Evolutionary conservation across 2,329 filamentous ascomycete genomes (phyloP), one percentile per base, ranked within the genome.

Genomic region (Zopfia rhizophila): DNA sequence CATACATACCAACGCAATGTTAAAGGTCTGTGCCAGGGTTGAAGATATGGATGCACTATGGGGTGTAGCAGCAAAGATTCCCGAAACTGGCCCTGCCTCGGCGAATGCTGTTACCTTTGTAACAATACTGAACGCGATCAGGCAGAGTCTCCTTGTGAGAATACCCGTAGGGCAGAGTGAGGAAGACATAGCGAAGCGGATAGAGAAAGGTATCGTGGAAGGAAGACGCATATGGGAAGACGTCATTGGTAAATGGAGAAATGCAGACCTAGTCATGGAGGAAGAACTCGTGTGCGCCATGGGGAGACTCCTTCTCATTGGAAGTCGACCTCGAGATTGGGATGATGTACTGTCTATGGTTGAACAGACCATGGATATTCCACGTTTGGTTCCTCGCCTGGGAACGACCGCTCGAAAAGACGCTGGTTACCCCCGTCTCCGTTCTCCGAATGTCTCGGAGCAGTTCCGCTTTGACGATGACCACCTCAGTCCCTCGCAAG

Each of bases 1-100:
- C 24, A 88, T 90, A 45, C 94, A 97, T 65, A 85, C 90, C 53
- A 99, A 99, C 67, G 90, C 92, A 7, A 84, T 91, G n/a, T 76
- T 99, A 31, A 85, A 86, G 47, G 88, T 94, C 7, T 97, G 92
- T 68, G 82, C 87, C 35, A 81, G 84, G 45, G 87, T 89, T 3
- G 70, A 79, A 10, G 87, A 97, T 65, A 79, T 96, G 69, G 91
- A 96, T 56, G 83, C 86, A 12, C 75, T 97, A 57, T 96, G 94
- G 79, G 81, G 82, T 42, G 81, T 97, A 53, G 83, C 87, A 30
- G 81, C 84, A n/a, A 84, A 86, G 22, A 80, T 93, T 45, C 87
- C 91, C 12, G 81, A 86, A 11, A 74, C 68, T 7, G 87, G 84
- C 0, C 66, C 80, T 0, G 81, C 83, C 22, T 76, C 85, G 13